These are phyloP conservation scores for Agaricus blazei DNA, from an alignment of 768 basidiomycete genomes.

Conservation along the genomic window DNA sequence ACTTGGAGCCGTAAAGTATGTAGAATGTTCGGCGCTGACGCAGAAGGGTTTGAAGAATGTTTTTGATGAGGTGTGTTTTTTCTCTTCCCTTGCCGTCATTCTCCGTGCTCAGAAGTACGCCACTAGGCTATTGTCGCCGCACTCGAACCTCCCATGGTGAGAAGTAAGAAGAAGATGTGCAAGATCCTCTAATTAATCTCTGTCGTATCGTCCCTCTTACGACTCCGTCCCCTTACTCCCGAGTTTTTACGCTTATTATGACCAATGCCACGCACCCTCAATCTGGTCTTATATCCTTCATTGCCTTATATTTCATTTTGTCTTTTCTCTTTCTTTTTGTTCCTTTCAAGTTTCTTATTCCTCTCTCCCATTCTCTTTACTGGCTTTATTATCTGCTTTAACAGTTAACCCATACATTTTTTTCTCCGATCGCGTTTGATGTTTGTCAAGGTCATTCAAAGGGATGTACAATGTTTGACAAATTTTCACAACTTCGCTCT, in stretches of 20 bases:
- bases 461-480: neutral
- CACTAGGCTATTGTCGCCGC: constrained; percentile 94
- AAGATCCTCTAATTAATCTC: constrained; percentile 63
- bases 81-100: neutral
- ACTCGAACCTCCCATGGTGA: constrained; percentile 93
- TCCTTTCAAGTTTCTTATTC: constrained; percentile 21
- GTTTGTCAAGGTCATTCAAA: constrained; percentile 10
- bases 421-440: constrained; percentile 17
- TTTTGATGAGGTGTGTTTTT: constrained; percentile 89
- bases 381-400: constrained; percentile 15
- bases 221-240: constrained; percentile 18
- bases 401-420: constrained; percentile 37
- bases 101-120: constrained; percentile 5
- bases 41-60: constrained; percentile 99
- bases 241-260: constrained; percentile 24
- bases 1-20: constrained; percentile 97
- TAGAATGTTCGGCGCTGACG: constrained; percentile 98
- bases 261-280: constrained; percentile 35
- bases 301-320: constrained; percentile 23
- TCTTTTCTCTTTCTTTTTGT: constrained; percentile 19
- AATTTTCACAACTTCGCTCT: neutral
- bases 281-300: constrained; percentile 43
- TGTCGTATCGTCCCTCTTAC: constrained; percentile 14
- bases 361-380: constrained; percentile 34
- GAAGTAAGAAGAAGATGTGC: constrained; percentile 73